Conservation (phyloP, 805 yeast genomes). For the Cyberlindnera americana region DNA sequence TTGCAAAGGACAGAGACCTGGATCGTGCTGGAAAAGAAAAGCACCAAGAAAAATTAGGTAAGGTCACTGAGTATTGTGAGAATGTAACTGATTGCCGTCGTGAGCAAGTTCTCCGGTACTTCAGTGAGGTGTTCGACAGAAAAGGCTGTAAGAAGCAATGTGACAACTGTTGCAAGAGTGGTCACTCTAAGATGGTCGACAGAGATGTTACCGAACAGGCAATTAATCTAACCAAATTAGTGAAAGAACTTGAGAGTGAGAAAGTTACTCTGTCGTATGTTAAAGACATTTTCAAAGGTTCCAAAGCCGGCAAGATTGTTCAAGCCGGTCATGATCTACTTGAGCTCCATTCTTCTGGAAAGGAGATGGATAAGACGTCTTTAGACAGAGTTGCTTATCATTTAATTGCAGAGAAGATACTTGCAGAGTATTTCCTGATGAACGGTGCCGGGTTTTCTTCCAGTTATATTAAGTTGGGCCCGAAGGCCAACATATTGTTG, state of each 20-base stretch:
- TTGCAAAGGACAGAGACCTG: slow-evolving; percentile 69
- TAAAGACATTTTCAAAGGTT: slow-evolving; percentile 80
- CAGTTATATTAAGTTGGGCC: slow-evolving; percentile 67
- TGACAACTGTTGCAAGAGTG: slow-evolving; percentile 71
- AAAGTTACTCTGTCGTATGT: slow-evolving; percentile 76
- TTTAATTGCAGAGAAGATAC: slow-evolving; percentile 58
- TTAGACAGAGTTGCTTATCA: slow-evolving; percentile 82
- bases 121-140: slow-evolving; percentile 77
- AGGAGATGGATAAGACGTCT: slow-evolving; percentile 56
- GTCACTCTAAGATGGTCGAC: slow-evolving; percentile 40
- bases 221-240: slow-evolving; percentile 53
- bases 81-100: slow-evolving; percentile 88
- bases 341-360: slow-evolving; percentile 71
- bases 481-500: slow-evolving; percentile 47
- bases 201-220: slow-evolving; percentile 71
- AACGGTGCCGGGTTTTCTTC: slow-evolving; percentile 78
- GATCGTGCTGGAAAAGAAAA: slow-evolving; percentile 64
- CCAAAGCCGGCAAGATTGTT: slow-evolving; percentile 56
- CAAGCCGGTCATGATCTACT: slow-evolving; percentile 57
- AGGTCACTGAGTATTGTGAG: slow-evolving; percentile 89
- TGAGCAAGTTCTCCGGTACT: slow-evolving; percentile 82
- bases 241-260: slow-evolving; percentile 48
- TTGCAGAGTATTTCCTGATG: slow-evolving; percentile 70
- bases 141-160: slow-evolving; percentile 66
- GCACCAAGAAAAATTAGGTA: slow-evolving; percentile 71